Evolutionary conservation across 2,329 filamentous ascomycete species (phyloP).

Genomic region (Coniochaeta ligniaria): DNA sequence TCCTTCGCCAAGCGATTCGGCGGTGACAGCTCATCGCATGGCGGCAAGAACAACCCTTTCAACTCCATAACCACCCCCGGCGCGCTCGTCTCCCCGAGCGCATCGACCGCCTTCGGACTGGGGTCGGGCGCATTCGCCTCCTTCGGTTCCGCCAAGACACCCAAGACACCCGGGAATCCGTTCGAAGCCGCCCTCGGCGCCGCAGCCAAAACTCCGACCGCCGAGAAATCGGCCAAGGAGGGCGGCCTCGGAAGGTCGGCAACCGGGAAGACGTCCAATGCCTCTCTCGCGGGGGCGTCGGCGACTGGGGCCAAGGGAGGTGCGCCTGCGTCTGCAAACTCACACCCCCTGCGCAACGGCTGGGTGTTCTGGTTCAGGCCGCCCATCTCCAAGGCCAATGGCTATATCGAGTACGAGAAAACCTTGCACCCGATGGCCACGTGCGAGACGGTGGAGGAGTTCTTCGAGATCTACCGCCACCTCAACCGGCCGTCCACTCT

Average conservation of each 20-base stretch:
- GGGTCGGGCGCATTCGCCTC: conserved; percentile 95
- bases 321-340: conserved; percentile 18
- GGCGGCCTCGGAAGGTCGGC: conserved; percentile 17
- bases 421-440: conserved; percentile 81
- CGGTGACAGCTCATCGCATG: conserved; percentile 64
- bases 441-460: conserved; percentile 79
- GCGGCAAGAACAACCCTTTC: conserved; percentile 70
- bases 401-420: conserved; percentile 87
- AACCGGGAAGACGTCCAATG: conserved; percentile 31
- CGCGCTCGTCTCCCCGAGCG: conserved; percentile 66
- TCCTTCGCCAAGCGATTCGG: conserved; percentile 65
- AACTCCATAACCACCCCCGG: conserved; percentile 65
- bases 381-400: conserved; percentile 90
- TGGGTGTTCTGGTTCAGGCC: conserved; percentile 99
- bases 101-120: conserved; percentile 85
- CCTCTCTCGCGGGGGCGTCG: conserved; percentile 31
- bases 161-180: conserved; percentile 74
- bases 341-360: conserved; percentile 66
- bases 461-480: conserved; percentile 84
- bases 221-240: conserved; percentile 57
- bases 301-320: conserved; percentile 22
- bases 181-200: conserved; percentile 66
- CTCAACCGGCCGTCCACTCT: conserved; percentile 82
- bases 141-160: conserved; percentile 82
- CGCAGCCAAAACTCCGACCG: conserved; percentile 44